Evolutionary conservation across 2,329 filamentous ascomycete species (phyloP).

Genomic region (Nigrospora oryzae): DNA sequence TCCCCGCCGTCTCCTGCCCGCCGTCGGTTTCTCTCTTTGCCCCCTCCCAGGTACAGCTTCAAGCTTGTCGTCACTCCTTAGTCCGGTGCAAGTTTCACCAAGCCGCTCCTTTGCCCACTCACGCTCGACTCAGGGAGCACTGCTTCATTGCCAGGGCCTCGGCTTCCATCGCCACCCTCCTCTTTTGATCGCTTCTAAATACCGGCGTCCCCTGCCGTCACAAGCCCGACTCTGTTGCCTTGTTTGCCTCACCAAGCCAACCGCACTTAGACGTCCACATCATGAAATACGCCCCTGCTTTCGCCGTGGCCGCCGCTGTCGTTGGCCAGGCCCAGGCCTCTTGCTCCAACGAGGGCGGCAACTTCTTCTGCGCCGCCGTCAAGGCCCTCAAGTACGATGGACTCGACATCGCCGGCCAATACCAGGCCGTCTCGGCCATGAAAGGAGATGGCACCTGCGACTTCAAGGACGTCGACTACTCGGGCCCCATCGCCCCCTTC

Average conservation of each 20-base stretch:
- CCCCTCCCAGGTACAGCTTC: slow-evolving; percentile 16
- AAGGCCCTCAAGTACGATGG: slow-evolving; percentile 59
- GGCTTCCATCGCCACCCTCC: background rate
- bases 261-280: background rate
- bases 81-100: slow-evolving; percentile 20
- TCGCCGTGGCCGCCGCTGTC: slow-evolving; percentile 5
- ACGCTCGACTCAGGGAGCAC: slow-evolving; percentile 9
- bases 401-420: slow-evolving; percentile 51
- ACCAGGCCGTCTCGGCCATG: slow-evolving; percentile 58
- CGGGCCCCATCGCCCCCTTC: slow-evolving; percentile 56
- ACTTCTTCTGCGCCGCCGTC: slow-evolving; percentile 60
- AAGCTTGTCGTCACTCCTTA: slow-evolving; percentile 17
- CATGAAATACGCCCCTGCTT: slow-evolving; percentile 7
- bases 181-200: slow-evolving; percentile 13
- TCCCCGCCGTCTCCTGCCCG: background rate
- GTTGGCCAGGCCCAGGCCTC: slow-evolving; percentile 4
- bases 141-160: slow-evolving; percentile 8
- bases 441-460: slow-evolving; percentile 44
- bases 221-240: background rate
- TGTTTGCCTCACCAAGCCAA: slow-evolving; percentile 3
- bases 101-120: slow-evolving; percentile 18
- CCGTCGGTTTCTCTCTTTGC: slow-evolving; percentile 4
- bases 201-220: slow-evolving; percentile 5
- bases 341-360: slow-evolving; percentile 35
- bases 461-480: slow-evolving; percentile 42